Conservation (phyloP, 2,329 filamentous ascomycete species). For the Clonostachys rhizophaga region DNA sequence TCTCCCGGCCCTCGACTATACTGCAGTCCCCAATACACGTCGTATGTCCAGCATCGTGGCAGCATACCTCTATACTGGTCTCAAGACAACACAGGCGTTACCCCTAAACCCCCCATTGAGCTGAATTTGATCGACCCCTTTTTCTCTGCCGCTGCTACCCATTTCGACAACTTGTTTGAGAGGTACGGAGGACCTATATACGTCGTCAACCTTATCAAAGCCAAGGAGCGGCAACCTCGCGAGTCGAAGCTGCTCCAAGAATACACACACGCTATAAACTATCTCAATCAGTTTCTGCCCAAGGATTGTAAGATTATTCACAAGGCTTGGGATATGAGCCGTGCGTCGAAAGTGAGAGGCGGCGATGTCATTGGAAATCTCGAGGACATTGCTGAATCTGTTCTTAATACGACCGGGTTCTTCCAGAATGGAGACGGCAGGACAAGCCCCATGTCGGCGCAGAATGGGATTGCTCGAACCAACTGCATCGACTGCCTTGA, state of each 20-base stretch:
- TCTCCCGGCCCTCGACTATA: conserved; percentile 81
- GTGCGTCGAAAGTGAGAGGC: conserved; percentile 85
- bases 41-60: conserved; percentile 92
- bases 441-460: conserved; percentile 59
- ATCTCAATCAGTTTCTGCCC: conserved; percentile 92
- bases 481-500: conserved; percentile 99
- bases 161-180: conserved; percentile 93
- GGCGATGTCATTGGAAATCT: conserved; percentile 93
- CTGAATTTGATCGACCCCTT: conserved; percentile 95
- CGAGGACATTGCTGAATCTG: conserved; percentile 83
- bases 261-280: conserved; percentile 81
- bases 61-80: conserved; percentile 98
- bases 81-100: conserved; percentile 91
- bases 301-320: conserved; percentile 82
- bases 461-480: conserved; percentile 89
- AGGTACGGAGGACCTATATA: conserved; percentile 92
- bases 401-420: conserved; percentile 82
- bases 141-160: conserved; percentile 85
- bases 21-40: conserved; percentile 87
- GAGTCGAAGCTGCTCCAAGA: conserved; percentile 89
- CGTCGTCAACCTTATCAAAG: conserved; percentile 85
- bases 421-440: conserved; percentile 85
- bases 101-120: conserved; percentile 94
- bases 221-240: conserved; percentile 79
- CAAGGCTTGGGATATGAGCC: conserved; percentile 97